Base-by-base conservation (phyloP, 495 filamentous ascomycete species). In the Evernia prunastri region DNA sequence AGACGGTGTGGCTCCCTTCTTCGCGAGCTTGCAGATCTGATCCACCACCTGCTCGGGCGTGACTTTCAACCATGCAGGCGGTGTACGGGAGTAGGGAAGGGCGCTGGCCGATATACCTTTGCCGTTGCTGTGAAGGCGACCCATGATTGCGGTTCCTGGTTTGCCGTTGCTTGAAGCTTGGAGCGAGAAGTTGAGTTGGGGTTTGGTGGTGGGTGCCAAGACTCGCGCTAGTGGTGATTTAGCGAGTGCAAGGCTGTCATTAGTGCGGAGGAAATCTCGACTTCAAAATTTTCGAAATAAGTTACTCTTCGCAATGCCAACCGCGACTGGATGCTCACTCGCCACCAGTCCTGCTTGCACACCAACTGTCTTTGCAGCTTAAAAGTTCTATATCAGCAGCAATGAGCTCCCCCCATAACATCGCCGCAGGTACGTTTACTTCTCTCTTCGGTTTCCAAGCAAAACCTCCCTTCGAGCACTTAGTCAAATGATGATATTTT, bases 21-120 rank as follows among this genome's bases (percentile, higher is more conserved):
- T 94, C 70, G 94, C 93, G 71, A 97, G 87, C 82, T 94, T 93
- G 89, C 91, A 95, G 84, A 99, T 97, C 81, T 97, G 91, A 74
- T 97, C 95, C 67, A 92, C 90, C 75, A 98, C 90, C 81, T 91
- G 87, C 59, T 93, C 89, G 69, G 84, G 82, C 66, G 90, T 93
- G 75, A 88, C 89, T 86, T 95, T 96, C 76, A 95, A 81, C 94
- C 94, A 99, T 60, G 89, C 81, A 31, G 94, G 92, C 62, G 91
- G 77, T 65, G 85, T 87, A 81, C 95, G 93, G 60, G 90, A 95
- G 87, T 97, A 97, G 66, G 95, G 95, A 80, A 97, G 83, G 71
- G 95, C 91, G 63, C 90, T 95, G 80, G 89, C 80, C 61, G 90
- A 88, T 77, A 97, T 97, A 78, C 95, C 95, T 88, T 99, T 99